Base-by-base conservation (phyloP, 805 yeast genomes). In the Candida hungchunana region DNA sequence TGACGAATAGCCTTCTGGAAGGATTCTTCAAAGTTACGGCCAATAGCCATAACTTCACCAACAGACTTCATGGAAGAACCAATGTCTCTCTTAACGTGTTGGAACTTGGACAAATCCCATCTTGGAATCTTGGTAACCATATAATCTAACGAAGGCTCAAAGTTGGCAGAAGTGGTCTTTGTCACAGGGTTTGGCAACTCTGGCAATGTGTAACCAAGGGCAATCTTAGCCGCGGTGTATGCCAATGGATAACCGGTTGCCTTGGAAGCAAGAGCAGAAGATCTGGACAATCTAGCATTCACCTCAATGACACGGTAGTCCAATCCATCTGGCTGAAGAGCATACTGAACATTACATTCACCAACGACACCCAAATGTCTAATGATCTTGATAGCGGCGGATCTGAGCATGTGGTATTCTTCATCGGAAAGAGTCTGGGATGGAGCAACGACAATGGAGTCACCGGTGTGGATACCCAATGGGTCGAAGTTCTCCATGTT, bases 401-500 rank as follows among this genome's bases (percentile, higher is more conserved):
- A 73, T 70, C 98, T 82, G 55, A 90, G 78, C 98, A 90, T 93
- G 67, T 90, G 95, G 67, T 86, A 90, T 60, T 90, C 98, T 62
- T 89, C 95, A 64, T 90, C 98, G 25, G 96, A 83, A 54, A 90
- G 69, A 26, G 98, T 90, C 67, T 90, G 98, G 28, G 97, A 88
- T 32, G 98, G 98, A 37, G 98, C 98, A 57, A 93, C 96, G 32
- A 90, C 98, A 54, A 90, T 93, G 27, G 98, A 93, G 63, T 90
- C 98, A 69, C 98, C 98, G 38, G 98, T 90, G 67, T 90, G 98
- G 55, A 90, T 83, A 52, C 98, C 98, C 51, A 90, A 76, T 29
- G 98, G 98, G 65, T 90, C 98, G 53, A 90, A 90, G 71, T 90
- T 90, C 69, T 90, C 98, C 98, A 90, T 90, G 66, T 90, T 90